These are phyloP conservation scores for Penicillium cinerascens DNA, from an alignment of 495 filamentous ascomycete genomes.

Conservation along the genomic window DNA sequence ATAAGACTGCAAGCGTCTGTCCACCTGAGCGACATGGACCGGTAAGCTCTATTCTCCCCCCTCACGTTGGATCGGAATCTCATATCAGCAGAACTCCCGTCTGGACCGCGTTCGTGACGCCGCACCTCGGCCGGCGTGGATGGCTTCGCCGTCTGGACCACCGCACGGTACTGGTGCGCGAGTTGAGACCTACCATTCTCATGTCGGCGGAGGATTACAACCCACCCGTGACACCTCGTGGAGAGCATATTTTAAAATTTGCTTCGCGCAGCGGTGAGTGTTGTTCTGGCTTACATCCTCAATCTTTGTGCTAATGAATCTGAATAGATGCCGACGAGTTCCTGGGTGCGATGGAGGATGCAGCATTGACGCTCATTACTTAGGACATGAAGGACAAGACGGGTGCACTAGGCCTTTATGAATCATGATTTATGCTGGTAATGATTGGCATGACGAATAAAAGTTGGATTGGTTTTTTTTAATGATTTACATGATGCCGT, in stretches of 20 bases:
- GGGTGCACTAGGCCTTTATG: slow-evolving; percentile 2
- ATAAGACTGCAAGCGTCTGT: slow-evolving; percentile 55
- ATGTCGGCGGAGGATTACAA: slow-evolving; percentile 51
- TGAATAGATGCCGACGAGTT: slow-evolving; percentile 39
- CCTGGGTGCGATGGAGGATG: slow-evolving; percentile 23
- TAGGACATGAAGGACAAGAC: neutral
- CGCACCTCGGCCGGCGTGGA: slow-evolving; percentile 49
- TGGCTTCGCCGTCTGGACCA: slow-evolving; percentile 54
- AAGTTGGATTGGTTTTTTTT: slow-evolving; percentile 5
- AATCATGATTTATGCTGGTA: slow-evolving; percentile 19
- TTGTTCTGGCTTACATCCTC: neutral
- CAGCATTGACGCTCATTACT: slow-evolving; percentile 6
- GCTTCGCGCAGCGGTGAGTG: slow-evolving; percentile 27
- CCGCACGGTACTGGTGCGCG: slow-evolving; percentile 56
- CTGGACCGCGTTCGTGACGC: slow-evolving; percentile 75
- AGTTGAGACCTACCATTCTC: slow-evolving; percentile 61
- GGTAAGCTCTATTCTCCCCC: slow-evolving; percentile 20
- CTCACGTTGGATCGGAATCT: neutral
- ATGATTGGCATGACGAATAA: slow-evolving; percentile 22
- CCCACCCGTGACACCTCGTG: slow-evolving; percentile 29
- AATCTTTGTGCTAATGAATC: neutral
- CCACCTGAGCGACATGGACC: slow-evolving; percentile 38
- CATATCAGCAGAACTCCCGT: slow-evolving; percentile 48
- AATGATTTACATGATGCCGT: neutral
- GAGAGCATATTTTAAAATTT: slow-evolving; percentile 43